Conservation (phyloP, 2,329 filamentous ascomycete genomes). For the Scedosporium dehoogii region DNA sequence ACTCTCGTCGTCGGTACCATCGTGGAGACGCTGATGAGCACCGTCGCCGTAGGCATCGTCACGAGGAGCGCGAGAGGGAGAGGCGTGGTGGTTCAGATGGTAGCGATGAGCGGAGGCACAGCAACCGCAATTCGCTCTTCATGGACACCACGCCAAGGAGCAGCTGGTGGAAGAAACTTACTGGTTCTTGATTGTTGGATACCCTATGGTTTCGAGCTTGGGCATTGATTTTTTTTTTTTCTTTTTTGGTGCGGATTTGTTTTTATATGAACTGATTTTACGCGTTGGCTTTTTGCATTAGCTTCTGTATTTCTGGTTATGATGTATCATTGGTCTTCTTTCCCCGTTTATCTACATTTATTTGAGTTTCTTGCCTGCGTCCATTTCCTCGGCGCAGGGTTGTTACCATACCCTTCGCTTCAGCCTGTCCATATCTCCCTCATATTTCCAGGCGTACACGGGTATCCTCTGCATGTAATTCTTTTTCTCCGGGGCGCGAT, state of each 20-base stretch:
- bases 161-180: constrained; percentile 52
- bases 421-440: not conserved
- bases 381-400: not conserved
- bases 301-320: not conserved
- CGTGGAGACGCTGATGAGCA: constrained; percentile 35
- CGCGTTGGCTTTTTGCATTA: not conserved
- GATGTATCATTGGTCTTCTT: not conserved
- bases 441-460: not conserved
- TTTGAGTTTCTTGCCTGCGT: not conserved
- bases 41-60: constrained; percentile 31
- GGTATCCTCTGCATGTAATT: not conserved
- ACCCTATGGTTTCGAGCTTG: not conserved
- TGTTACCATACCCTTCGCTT: not conserved
- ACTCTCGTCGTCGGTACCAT: constrained; percentile 35
- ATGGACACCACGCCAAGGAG: constrained; percentile 39
- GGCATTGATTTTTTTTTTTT: no score
- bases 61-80: constrained; percentile 28
- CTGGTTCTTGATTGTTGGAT: constrained; percentile 17
- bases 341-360: not conserved
- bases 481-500: not conserved
- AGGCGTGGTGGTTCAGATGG: constrained; percentile 26
- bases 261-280: not conserved
- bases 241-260: not conserved
- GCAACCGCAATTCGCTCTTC: constrained; percentile 29
- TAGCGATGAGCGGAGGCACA: constrained; percentile 32